Conservation (phyloP, 352 stramenopile genomes). For the Globisporangium takayamanum region DNA sequence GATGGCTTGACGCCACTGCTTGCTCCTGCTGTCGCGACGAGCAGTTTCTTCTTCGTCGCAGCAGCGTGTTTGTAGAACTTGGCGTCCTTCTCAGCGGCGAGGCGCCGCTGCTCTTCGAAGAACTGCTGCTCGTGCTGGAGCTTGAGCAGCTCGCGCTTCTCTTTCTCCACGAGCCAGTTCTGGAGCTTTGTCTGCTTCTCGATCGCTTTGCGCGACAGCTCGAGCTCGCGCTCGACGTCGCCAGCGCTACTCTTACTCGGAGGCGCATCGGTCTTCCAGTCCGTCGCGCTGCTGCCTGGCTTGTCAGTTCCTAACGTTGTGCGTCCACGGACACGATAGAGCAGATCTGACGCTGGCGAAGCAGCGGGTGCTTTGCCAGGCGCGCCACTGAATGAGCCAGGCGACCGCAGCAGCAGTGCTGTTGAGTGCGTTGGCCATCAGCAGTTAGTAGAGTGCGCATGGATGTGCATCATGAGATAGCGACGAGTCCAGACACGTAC, state of each 20-base stretch:
- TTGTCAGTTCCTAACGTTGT: conserved; percentile 12
- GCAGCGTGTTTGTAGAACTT: conserved; percentile 76
- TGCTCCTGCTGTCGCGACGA: conserved; percentile 10
- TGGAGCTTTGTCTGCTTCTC: conserved; percentile 88
- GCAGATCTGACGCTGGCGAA: conserved; percentile 28
- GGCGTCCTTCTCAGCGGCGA: conserved; percentile 57
- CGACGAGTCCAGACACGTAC: conserved; percentile 8
- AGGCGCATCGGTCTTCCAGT: conserved; percentile 44
- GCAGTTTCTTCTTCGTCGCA: conserved; percentile 64
- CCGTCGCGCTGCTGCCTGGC: conserved; percentile 13
- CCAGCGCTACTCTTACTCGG: conserved; percentile 17
- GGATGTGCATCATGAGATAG: no score
- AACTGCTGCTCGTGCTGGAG: conserved; percentile 75
- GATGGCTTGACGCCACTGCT: conserved; percentile 15
- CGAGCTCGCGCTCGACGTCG: conserved; percentile 58
- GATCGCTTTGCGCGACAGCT: conserved; percentile 71
- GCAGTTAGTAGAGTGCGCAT: not conserved
- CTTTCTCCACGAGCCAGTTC: conserved; percentile 87
- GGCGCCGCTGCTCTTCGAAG: conserved; percentile 62
- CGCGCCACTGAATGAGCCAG: conserved; percentile 21
- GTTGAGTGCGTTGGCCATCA: not conserved
- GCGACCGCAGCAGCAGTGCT: conserved; percentile 13
- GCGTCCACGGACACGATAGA: conserved; percentile 61
- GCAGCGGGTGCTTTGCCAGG: conserved; percentile 8
- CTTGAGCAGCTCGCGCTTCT: conserved; percentile 74